Percentiles rank a stretch among this genome's conserved stretches.
These are phyloP conservation scores for Pleurotus pulmonarius DNA, from an alignment of 768 basidiomycete species.

Conservation along the genomic window DNA sequence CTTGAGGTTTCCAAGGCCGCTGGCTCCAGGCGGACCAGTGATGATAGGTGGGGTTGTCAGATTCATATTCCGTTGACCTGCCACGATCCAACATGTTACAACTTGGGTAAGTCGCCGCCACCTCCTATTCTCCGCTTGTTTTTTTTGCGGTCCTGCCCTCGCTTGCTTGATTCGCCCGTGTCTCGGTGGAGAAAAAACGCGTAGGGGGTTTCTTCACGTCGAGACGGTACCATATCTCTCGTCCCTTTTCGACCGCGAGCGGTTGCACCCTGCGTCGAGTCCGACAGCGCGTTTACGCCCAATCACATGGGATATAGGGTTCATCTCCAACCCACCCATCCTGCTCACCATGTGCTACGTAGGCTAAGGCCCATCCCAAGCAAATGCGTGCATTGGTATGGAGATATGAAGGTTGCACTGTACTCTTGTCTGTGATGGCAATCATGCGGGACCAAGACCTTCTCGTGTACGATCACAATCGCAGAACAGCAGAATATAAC, in stretches of 20 bases:
- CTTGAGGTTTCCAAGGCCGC: conserved; percentile 5
- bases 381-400: not conserved
- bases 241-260: not conserved
- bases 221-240: not conserved
- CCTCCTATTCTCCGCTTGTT: not conserved
- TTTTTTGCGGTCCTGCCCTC: not conserved
- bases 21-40: not conserved
- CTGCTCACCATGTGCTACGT: not conserved
- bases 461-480: not conserved
- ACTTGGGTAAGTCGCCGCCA: not conserved
- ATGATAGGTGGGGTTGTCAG: conserved; percentile 8
- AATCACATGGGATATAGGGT: conserved; percentile 5
- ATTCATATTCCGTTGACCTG: not conserved
- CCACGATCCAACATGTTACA: conserved; percentile 9
- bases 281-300: not conserved
- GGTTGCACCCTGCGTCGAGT: not conserved
- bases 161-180: not conserved
- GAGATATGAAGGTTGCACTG: conserved; percentile 2
- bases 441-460: not conserved
- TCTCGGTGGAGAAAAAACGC: not conserved
- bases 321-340: not conserved
- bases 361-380: not conserved
- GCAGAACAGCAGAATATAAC: not conserved
- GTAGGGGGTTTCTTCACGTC: not conserved
- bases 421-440: conserved; percentile 1